Evolutionary conservation across 306 rosid species (phyloP), one percentile per base, ranked within the genome.

Genomic region (Canavalia ensiformis): DNA sequence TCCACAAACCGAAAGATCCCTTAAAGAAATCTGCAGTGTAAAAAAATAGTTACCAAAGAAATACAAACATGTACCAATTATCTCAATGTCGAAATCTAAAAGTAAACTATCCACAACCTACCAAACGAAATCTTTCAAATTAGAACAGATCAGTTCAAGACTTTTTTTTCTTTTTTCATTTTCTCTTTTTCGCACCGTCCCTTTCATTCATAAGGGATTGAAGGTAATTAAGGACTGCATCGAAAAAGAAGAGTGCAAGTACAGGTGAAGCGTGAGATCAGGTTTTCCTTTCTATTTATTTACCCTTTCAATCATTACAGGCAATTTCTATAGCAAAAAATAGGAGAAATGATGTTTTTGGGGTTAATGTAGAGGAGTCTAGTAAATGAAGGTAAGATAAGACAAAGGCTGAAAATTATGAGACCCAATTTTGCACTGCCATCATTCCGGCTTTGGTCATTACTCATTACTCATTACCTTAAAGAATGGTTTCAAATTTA

Each of bases 401-500:
- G 37, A 52, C 50, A 52, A 54, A 34, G 76, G 76, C 4, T 71
- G 76, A 54, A 56, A 73, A 73, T 56, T 28, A 41, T 73, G 25
- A 18, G 25, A 18, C 25, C 25, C 25, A 18, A 18, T 18, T 18
- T 18, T 18, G 25, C 67, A 8, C 39, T 73, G 8, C 52, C 11
- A 25, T 73, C 52, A 28, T 39, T 56, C 6, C 29, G 3, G 10
- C 33, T 7, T 1, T 2, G 62, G 62, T 2, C 9, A 29, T 9
- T 8, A 35, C 51, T 13, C 37, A 25, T 12, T 7, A 18, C 25
- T 18, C 25, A 18, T 18, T 18, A 18, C 25, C 25, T 18, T 18
- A 18, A 18, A 18, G 45, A 70, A 50, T 2, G 45, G 8, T 46
- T 18, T 70, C 46, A 71, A 71, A 51, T 33, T 51, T 35, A 71